Evolutionary conservation across 305 asterid species (phyloP).

Genomic region (Solanum hybrid): DNA sequence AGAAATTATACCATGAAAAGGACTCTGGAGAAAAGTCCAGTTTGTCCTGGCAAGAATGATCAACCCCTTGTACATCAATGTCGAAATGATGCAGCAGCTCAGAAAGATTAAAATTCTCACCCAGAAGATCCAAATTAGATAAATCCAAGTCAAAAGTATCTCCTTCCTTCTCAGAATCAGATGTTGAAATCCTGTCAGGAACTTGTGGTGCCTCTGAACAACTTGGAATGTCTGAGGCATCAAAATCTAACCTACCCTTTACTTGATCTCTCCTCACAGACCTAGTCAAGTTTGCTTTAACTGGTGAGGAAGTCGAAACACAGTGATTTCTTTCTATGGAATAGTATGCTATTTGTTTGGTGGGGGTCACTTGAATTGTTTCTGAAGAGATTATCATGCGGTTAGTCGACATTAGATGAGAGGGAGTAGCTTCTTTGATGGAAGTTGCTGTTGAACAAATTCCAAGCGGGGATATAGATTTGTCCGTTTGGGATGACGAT

Average conservation of each 20-base stretch:
- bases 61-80: slow-evolving; percentile 39
- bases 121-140: slow-evolving; percentile 56
- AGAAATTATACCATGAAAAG: slow-evolving; percentile 40
- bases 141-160: slow-evolving; percentile 71
- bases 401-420: slow-evolving; percentile 50
- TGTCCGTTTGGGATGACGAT: slow-evolving; percentile 56
- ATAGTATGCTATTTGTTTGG: slow-evolving; percentile 61
- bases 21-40: slow-evolving; percentile 60
- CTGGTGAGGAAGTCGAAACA: slow-evolving; percentile 59
- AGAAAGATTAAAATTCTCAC: slow-evolving; percentile 53
- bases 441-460: slow-evolving; percentile 37
- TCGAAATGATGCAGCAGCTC: slow-evolving; percentile 63
- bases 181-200: slow-evolving; percentile 34
- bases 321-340: slow-evolving; percentile 68
- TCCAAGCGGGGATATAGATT: slow-evolving; percentile 41
- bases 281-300: slow-evolving; percentile 31
- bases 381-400: slow-evolving; percentile 69
- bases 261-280: slow-evolving; percentile 58
- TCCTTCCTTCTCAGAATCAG: slow-evolving; percentile 54
- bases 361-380: slow-evolving; percentile 71
- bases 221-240: slow-evolving; percentile 40
- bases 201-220: slow-evolving; percentile 31
- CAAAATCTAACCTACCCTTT: slow-evolving; percentile 83
- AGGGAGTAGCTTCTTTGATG: slow-evolving; percentile 36
- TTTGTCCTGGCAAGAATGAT: slow-evolving; percentile 30